These are phyloP conservation scores for Phytophthora podocarpi DNA, from an alignment of 352 stramenopile genomes.

Conservation along the genomic window DNA sequence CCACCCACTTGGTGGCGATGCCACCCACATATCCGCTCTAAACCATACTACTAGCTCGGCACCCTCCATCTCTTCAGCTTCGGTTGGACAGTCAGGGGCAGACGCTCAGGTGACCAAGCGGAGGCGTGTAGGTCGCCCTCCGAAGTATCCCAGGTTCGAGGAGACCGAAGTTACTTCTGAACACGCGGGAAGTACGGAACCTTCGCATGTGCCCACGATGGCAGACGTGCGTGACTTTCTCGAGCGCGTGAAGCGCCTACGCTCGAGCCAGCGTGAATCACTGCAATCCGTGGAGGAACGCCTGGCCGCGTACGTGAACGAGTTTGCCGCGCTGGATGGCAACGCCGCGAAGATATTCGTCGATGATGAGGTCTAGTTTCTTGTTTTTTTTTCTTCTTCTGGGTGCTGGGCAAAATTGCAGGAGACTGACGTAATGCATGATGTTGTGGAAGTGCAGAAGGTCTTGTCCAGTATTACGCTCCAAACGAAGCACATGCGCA, in stretches of 20 bases:
- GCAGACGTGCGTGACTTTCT: constrained; percentile 28
- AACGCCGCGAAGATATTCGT: constrained; percentile 45
- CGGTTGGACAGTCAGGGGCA: neutral
- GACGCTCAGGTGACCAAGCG: constrained; percentile 7
- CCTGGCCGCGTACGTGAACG: constrained; percentile 38
- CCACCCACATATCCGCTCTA: neutral
- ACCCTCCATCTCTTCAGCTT: neutral
- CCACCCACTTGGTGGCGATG: constrained; percentile 22
- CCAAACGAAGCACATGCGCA: constrained; percentile 45
- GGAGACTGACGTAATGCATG: neutral
- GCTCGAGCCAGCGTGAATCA: constrained; percentile 3
- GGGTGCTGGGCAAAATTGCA: neutral
- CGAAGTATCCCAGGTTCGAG: neutral
- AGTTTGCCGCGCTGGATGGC: constrained; percentile 35
- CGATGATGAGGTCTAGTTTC: constrained; percentile 29
- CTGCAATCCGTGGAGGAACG: constrained; percentile 35
- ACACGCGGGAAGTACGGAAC: neutral
- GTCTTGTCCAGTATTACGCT: constrained; percentile 44
- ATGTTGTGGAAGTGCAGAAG: constrained; percentile 24
- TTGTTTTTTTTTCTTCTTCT: neutral
- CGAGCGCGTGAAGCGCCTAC: constrained; percentile 14
- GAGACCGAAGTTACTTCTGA: neutral
- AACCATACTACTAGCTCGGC: too few relatives aligned
- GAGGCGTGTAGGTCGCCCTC: constrained; percentile 10
- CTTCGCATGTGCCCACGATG: constrained; percentile 26